These are phyloP conservation scores for Gamarada debralockiae DNA, from an alignment of 495 filamentous ascomycete genomes.

Conservation along the genomic window DNA sequence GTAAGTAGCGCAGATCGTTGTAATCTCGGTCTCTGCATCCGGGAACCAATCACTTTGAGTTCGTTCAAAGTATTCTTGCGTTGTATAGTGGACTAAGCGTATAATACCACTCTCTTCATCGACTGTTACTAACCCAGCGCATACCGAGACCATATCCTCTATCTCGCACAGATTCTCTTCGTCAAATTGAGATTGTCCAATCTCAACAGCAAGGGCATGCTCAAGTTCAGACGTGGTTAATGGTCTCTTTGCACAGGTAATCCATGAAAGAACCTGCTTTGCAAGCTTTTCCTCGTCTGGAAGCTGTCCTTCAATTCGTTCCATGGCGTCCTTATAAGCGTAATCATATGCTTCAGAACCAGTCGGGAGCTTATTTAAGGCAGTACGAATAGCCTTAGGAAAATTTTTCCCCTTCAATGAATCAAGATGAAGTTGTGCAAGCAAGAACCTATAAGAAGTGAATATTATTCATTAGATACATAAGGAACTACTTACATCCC, in stretches of 20 bases:
- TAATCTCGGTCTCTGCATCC: slow-evolving; percentile 29
- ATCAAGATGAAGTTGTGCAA: too few species aligned
- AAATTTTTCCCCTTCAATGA: not conserved
- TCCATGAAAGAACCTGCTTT: too few species aligned
- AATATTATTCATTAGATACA: not conserved
- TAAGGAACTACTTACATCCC: slow-evolving; percentile 6
- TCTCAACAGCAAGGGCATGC: not conserved
- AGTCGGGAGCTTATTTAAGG: not conserved
- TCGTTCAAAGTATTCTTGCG: slow-evolving; percentile 45
- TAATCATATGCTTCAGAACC: not conserved
- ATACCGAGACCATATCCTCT: slow-evolving; percentile 32
- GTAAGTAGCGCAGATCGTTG: slow-evolving; percentile 37
- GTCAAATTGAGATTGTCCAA: slow-evolving; percentile 22
- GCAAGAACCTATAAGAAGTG: not conserved
- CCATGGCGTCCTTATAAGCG: not conserved
- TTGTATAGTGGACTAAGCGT: slow-evolving; percentile 51
- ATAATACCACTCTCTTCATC: slow-evolving; percentile 42
- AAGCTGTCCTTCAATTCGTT: not conserved
- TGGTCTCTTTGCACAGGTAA: not conserved
- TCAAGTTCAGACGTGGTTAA: not conserved
- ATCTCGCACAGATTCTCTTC: slow-evolving; percentile 26
- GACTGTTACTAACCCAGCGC: slow-evolving; percentile 48
- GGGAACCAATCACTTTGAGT: slow-evolving; percentile 31
- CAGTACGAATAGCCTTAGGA: not conserved
- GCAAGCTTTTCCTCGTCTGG: not conserved